Conservation (phyloP, 2,329 filamentous ascomycete genomes). For the Lasiodiplodia theobromae region DNA sequence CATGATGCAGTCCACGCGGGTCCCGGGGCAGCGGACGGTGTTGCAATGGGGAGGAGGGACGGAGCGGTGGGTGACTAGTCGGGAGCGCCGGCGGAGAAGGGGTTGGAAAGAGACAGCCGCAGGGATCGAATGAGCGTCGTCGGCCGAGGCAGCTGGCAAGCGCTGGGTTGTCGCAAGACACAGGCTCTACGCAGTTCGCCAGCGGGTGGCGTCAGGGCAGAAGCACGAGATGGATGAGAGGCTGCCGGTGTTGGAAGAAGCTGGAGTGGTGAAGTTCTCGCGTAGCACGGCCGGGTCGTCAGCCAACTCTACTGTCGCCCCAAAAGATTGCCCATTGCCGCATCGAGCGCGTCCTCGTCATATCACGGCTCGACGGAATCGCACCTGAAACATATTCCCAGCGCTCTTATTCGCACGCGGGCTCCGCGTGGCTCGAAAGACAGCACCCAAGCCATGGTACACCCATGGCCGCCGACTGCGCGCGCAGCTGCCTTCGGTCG, state of each 20-base stretch:
- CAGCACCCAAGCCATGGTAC: constrained; percentile 17
- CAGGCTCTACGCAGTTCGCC: constrained; percentile 26
- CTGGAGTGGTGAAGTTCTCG: constrained; percentile 15
- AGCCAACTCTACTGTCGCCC: constrained; percentile 1
- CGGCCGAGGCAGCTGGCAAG: constrained; percentile 18
- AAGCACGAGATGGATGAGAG: constrained; percentile 25
- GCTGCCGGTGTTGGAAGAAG: constrained; percentile 17
- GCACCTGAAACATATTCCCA: constrained; percentile 24
- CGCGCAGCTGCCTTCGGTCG: constrained; percentile 24
- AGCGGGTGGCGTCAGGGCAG: constrained; percentile 16
- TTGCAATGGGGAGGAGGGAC: constrained; percentile 29
- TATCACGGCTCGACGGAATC: constrained; percentile 25
- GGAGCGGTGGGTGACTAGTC: constrained; percentile 26
- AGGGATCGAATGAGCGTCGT: constrained; percentile 26
- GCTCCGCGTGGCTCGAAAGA: constrained; percentile 27
- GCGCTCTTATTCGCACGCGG: constrained; percentile 28
- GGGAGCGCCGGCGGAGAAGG: constrained; percentile 30
- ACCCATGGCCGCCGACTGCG: constrained; percentile 12
- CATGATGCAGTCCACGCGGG: constrained; percentile 32
- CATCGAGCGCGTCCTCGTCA: constrained; percentile 9
- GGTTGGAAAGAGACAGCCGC: constrained; percentile 26
- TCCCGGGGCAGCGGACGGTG: constrained; percentile 15
- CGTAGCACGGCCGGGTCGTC: constrained; percentile 1
- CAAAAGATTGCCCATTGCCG: constrained; percentile 2
- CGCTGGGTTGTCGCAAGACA: constrained; percentile 16